Evolutionary conservation across 129 eudicot genomes (phyloP).

Genomic region (Apium graveolens): DNA sequence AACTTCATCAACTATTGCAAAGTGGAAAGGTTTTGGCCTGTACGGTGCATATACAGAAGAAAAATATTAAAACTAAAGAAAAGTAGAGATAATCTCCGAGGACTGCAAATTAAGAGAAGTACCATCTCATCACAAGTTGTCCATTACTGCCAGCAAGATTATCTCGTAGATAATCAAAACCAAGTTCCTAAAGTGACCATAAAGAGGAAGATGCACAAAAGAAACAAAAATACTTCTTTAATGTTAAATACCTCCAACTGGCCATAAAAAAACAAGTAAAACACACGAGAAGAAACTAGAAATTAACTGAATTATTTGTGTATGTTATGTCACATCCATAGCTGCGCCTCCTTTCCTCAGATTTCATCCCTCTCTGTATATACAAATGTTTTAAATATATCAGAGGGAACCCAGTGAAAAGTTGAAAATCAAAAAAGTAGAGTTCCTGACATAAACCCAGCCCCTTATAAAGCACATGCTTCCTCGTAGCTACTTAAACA

Average conservation of each 20-base stretch:
- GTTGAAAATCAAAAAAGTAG: not conserved
- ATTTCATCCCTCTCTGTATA: slow-evolving; percentile 75
- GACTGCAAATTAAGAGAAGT: slow-evolving; percentile 3
- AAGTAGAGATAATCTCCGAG: slow-evolving; percentile 9
- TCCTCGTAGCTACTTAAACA: not conserved
- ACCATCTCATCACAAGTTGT: slow-evolving; percentile 98
- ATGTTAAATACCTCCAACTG: not conserved
- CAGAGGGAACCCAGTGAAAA: not conserved
- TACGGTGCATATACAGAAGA: slow-evolving; percentile 6
- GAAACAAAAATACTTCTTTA: not conserved
- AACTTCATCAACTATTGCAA: slow-evolving; percentile 98
- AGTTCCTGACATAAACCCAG: not conserved
- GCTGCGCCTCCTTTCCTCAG: slow-evolving; percentile 64
- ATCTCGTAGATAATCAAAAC: slow-evolving; percentile 97
- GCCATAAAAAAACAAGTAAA: not conserved
- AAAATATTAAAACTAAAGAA: not conserved
- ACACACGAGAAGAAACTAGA: not conserved
- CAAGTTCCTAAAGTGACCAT: slow-evolving; percentile 71
- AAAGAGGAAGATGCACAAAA: not conserved
- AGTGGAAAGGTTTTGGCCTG: slow-evolving; percentile 99
- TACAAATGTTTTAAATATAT: not conserved
- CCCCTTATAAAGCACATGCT: not conserved
- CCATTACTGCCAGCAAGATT: slow-evolving; percentile 75
- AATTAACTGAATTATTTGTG: slow-evolving; percentile 83
- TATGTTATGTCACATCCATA: slow-evolving; percentile 90